phyloP scores from a whole-genome alignment of 495 filamentous ascomycete species.

The Aspergillus biplanus region DNA sequence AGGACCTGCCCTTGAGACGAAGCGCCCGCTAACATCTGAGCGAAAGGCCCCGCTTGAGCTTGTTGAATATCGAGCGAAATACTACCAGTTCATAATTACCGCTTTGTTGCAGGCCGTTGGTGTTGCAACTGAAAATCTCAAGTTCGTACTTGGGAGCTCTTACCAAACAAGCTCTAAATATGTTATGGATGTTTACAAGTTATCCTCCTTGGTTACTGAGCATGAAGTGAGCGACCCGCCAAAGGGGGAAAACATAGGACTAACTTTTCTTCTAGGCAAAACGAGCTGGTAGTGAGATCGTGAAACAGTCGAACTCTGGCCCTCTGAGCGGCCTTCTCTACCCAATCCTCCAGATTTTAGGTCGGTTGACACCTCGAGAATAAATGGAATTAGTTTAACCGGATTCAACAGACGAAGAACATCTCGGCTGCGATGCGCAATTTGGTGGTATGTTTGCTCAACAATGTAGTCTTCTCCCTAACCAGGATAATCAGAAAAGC shows the following conservation, averaged over 20 bases:
- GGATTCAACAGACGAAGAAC: slow-evolving; percentile 69
- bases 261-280: slow-evolving; percentile 49
- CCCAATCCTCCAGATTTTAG: slow-evolving; percentile 72
- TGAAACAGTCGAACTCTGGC: slow-evolving; percentile 83
- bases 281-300: slow-evolving; percentile 88
- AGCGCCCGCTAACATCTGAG: neutral
- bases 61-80: slow-evolving; percentile 75
- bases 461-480: too few relatives aligned
- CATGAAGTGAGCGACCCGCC: slow-evolving; percentile 41
- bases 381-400: neutral
- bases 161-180: slow-evolving; percentile 65
- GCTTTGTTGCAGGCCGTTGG: slow-evolving; percentile 69
- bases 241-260: neutral
- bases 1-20: neutral
- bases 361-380: neutral
- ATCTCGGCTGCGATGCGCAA: slow-evolving; percentile 82
- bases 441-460: slow-evolving; percentile 55
- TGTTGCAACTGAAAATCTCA: slow-evolving; percentile 70
- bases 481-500: neutral
- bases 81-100: slow-evolving; percentile 70
- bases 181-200: slow-evolving; percentile 46
- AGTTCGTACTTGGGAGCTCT: slow-evolving; percentile 81
- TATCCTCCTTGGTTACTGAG: slow-evolving; percentile 39
- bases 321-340: slow-evolving; percentile 83
- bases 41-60: slow-evolving; percentile 66